phyloP scores from a whole-genome alignment of 1,139 yeast genomes.

The Candida freyschussii region DNA sequence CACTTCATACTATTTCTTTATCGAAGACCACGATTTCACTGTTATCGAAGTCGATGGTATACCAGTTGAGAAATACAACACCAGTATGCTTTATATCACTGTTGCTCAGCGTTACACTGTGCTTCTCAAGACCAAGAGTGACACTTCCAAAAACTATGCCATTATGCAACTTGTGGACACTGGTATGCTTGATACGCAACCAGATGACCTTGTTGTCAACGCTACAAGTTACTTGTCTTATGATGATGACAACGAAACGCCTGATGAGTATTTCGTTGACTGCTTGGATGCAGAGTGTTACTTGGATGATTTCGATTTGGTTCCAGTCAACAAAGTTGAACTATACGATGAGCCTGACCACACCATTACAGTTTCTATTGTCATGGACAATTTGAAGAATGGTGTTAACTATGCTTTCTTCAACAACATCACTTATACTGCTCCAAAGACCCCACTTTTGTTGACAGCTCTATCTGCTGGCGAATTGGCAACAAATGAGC shows the following conservation, averaged over 20 bases:
- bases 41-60: constrained; percentile 85
- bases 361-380: constrained; percentile 58
- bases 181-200: constrained; percentile 72
- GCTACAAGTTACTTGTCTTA: constrained; percentile 71
- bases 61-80: constrained; percentile 59
- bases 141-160: constrained; percentile 59
- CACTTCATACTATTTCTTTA: constrained; percentile 76
- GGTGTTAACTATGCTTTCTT: constrained; percentile 91
- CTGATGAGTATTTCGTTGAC: constrained; percentile 42
- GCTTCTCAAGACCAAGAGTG: constrained; percentile 62
- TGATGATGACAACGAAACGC: constrained; percentile 39
- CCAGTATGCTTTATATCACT: constrained; percentile 58
- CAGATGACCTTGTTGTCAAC: constrained; percentile 57
- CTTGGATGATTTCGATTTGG: constrained; percentile 63
- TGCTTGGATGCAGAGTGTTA: constrained; percentile 40
- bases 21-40: constrained; percentile 79
- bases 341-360: constrained; percentile 63
- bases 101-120: constrained; percentile 79
- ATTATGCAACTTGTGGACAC: constrained; percentile 74
- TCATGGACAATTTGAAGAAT: constrained; percentile 72
- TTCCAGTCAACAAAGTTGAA: constrained; percentile 49
- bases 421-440: constrained; percentile 71
- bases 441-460: constrained; percentile 80
- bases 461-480: constrained; percentile 73
- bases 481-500: constrained; percentile 46